These are phyloP conservation scores for Fusarium chuoi DNA, from an alignment of 2,329 filamentous ascomycete species.

Conservation along the genomic window DNA sequence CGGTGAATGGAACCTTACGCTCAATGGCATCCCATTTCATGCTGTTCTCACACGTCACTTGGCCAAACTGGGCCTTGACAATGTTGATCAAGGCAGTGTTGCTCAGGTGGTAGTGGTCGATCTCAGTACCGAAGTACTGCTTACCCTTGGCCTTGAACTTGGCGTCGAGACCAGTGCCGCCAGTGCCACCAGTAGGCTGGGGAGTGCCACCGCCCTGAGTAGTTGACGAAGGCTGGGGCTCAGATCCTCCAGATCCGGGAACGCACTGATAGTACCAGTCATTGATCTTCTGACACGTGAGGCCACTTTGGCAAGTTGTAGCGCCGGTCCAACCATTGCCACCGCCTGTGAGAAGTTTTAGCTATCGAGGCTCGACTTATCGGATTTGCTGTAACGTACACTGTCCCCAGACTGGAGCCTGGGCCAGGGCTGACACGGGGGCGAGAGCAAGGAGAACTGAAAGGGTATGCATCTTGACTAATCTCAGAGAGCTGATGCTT, in stretches of 20 bases:
- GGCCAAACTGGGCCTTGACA: constrained; percentile 71
- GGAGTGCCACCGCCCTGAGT: not conserved
- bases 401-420: constrained; percentile 15
- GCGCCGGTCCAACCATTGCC: not conserved
- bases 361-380: not conserved
- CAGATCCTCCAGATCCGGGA: constrained; percentile 2
- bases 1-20: not conserved
- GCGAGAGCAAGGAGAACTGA: constrained; percentile 7
- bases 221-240: not conserved
- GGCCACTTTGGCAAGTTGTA: constrained; percentile 1
- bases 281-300: constrained; percentile 19
- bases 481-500: not conserved
- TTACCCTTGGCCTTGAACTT: constrained; percentile 67
- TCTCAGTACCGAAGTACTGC: constrained; percentile 69
- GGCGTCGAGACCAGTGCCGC: not conserved
- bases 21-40: constrained; percentile 72
- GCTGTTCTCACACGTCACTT: constrained; percentile 74
- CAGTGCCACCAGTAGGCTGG: constrained; percentile 2
- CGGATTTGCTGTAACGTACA: not conserved
- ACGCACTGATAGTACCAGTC: constrained; percentile 20
- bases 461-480: constrained; percentile 9
- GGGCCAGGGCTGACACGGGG: constrained; percentile 3
- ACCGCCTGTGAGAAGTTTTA: not conserved
- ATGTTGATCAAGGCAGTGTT: constrained; percentile 55
- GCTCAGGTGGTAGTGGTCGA: constrained; percentile 64